Conservation (phyloP, 2,329 filamentous ascomycete genomes). For the Colletotrichum australisinense region DNA sequence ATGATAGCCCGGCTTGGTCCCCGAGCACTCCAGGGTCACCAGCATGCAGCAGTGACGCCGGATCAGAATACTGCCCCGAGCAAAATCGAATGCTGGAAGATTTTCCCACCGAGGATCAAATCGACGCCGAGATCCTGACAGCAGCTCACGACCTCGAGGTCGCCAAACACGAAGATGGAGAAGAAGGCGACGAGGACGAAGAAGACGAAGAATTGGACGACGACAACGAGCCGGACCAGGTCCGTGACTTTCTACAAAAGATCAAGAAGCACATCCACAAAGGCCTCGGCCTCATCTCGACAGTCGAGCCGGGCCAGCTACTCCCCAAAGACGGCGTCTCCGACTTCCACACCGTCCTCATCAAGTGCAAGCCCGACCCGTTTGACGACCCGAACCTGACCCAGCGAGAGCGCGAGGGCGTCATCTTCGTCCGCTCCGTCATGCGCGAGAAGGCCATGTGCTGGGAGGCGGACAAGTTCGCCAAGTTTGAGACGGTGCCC, state of each 20-base stretch:
- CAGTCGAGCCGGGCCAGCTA: conserved; percentile 11
- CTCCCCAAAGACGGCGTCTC: conserved; percentile 27
- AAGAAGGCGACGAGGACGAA: background rate
- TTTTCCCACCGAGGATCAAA: background rate
- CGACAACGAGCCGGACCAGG: conserved; percentile 19
- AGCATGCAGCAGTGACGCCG: background rate
- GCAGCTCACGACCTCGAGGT: background rate
- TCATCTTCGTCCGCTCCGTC: conserved; percentile 30
- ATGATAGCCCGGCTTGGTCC: background rate
- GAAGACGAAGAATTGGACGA: background rate
- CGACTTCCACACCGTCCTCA: conserved; percentile 38
- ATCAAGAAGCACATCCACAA: conserved; percentile 40
- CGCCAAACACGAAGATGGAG: background rate
- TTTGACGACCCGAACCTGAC: background rate
- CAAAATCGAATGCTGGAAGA: background rate
- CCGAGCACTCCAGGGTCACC: background rate
- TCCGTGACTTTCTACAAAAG: conserved; percentile 35
- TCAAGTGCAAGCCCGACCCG: conserved; percentile 36
- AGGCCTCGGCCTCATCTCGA: conserved; percentile 38
- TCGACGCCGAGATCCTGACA: background rate
- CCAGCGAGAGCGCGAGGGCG: conserved; percentile 22
- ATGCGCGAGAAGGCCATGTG: conserved; percentile 39
- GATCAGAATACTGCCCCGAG: background rate
- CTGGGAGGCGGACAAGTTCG: conserved; percentile 38
- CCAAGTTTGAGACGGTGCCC: conserved; percentile 37